phyloP scores from a whole-genome alignment of 2,329 filamentous ascomycete genomes.

The Aspergillus awamori region DNA sequence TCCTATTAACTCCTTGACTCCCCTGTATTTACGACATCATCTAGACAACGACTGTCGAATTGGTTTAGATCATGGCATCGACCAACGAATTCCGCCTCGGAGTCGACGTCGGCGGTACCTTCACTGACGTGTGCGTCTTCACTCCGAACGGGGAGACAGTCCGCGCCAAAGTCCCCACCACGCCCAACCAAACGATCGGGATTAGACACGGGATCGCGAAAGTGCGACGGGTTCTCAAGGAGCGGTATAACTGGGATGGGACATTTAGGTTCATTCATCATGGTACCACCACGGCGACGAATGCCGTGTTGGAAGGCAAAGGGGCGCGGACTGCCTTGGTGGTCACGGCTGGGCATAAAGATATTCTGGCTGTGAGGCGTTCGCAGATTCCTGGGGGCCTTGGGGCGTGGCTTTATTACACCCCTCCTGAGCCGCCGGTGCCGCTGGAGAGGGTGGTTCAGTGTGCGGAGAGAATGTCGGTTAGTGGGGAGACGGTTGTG shows the following conservation, averaged over 20 bases:
- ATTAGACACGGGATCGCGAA: conserved; percentile 51
- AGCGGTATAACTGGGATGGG: conserved; percentile 46
- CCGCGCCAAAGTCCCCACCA: conserved; percentile 52
- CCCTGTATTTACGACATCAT: background rate
- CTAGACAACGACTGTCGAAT: background rate
- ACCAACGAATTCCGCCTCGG: conserved; percentile 23
- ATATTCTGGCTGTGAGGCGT: conserved; percentile 50
- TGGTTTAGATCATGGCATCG: background rate
- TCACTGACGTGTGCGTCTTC: conserved; percentile 54
- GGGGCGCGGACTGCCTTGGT: conserved; percentile 52
- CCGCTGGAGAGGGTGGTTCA: conserved; percentile 53
- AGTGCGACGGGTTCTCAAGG: conserved; percentile 43
- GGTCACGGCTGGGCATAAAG: conserved; percentile 54
- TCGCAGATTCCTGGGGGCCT: conserved; percentile 57
- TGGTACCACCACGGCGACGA: conserved; percentile 54
- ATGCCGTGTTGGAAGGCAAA: conserved; percentile 55
- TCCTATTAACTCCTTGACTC: background rate
- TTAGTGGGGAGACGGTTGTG: conserved; percentile 45
- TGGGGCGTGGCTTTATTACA: conserved; percentile 54
- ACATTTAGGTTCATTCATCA: conserved; percentile 54
- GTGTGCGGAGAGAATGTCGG: conserved; percentile 49
- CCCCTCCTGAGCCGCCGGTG: conserved; percentile 52
- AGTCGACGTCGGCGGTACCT: conserved; percentile 44
- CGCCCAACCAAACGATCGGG: conserved; percentile 52
- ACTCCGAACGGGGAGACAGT: conserved; percentile 49